Evolutionary conservation across 2,329 filamentous ascomycete genomes (phyloP).

Genomic region (Calonectria pteridis): DNA sequence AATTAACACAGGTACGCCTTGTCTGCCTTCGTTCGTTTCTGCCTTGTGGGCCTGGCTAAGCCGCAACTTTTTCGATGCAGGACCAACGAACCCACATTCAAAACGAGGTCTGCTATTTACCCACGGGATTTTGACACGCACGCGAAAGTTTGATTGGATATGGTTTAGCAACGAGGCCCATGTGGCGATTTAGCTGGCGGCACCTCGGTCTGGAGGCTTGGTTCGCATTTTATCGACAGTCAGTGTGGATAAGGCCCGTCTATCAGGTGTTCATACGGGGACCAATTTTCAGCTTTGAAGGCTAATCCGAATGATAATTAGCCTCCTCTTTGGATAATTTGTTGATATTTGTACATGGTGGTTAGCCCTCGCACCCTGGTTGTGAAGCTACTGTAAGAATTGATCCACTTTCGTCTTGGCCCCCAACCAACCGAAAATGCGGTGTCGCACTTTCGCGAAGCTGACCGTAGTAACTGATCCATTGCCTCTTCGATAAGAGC

Average conservation of each 20-base stretch:
- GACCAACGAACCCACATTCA: neutral
- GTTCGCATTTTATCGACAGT: neutral
- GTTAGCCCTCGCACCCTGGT: neutral
- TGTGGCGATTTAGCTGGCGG: neutral
- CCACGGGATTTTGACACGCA: neutral
- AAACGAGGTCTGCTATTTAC: neutral
- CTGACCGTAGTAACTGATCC: neutral
- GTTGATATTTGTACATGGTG: neutral
- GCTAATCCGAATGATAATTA: neutral
- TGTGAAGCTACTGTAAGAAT: neutral
- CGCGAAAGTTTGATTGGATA: neutral
- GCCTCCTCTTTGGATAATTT: neutral
- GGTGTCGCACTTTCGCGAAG: neutral
- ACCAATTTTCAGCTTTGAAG: neutral
- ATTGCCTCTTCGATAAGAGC: neutral
- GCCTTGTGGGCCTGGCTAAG: neutral
- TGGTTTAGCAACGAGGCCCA: neutral
- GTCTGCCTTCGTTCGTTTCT: neutral
- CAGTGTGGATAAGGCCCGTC: neutral
- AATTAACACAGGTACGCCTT: neutral
- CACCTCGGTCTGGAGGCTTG: neutral
- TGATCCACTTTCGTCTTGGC: neutral
- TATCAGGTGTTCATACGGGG: neutral
- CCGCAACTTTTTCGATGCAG: neutral
- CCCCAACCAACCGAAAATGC: neutral